Percentiles rank a stretch among this genome's conserved stretches.
Evolutionary conservation across 2,329 filamentous ascomycete genomes (phyloP).

Genomic region (Podosphaera aphanis): DNA sequence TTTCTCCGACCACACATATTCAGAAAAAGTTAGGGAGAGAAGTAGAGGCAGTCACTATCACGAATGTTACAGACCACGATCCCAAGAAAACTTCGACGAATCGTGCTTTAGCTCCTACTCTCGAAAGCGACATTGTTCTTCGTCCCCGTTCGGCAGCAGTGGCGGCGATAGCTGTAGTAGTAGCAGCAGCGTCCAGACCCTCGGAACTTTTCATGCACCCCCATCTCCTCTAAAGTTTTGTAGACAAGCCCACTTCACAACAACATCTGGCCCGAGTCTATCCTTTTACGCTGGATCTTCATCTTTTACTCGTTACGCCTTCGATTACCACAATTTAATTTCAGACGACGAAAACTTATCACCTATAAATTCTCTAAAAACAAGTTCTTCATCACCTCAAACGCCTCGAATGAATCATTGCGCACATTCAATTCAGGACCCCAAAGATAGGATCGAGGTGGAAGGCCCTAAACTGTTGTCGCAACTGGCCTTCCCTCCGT

Average conservation of each 20-base stretch:
- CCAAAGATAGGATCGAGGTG: slow-evolving; percentile 37
- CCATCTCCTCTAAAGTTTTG: slow-evolving; percentile 65
- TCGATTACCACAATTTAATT: slow-evolving; percentile 19
- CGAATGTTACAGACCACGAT: slow-evolving; percentile 27
- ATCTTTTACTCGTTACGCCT: slow-evolving; percentile 12
- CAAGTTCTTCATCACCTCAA: slow-evolving; percentile 60
- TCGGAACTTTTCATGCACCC: slow-evolving; percentile 58
- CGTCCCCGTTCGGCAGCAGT: slow-evolving; percentile 28
- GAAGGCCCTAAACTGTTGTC: slow-evolving; percentile 63
- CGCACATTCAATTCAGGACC: slow-evolving; percentile 15
- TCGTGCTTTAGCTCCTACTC: slow-evolving; percentile 25
- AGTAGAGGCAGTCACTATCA: too few species aligned
- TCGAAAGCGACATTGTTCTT: slow-evolving; percentile 47
- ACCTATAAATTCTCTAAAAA: slow-evolving; percentile 50
- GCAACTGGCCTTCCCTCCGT: slow-evolving; percentile 79
- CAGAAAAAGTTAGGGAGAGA: slow-evolving; percentile 14
- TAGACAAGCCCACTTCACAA: slow-evolving; percentile 52
- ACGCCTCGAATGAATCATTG: slow-evolving; percentile 38
- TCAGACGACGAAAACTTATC: slow-evolving; percentile 71
- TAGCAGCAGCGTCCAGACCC: slow-evolving; percentile 18
- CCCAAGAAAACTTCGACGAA: slow-evolving; percentile 33
- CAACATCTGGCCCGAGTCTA: slow-evolving; percentile 43
- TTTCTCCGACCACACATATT: slow-evolving; percentile 62
- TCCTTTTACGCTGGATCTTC: slow-evolving; percentile 50
- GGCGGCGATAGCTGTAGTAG: too few species aligned